These are phyloP conservation scores for Penicillium sp. DNA, from an alignment of 2,329 filamentous ascomycete genomes.

Conservation along the genomic window DNA sequence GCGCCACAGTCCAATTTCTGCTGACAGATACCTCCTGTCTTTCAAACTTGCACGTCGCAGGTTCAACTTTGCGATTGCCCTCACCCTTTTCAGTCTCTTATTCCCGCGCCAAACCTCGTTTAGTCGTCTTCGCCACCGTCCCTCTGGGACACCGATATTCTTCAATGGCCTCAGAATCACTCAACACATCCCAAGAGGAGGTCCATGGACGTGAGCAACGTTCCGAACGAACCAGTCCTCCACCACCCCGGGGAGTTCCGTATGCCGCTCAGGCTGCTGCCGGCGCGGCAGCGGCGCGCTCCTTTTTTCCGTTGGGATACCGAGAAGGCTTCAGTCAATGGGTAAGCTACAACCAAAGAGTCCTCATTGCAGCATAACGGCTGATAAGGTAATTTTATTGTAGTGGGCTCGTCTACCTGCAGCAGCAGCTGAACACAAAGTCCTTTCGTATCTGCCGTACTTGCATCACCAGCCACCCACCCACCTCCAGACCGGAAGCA, in stretches of 20 bases:
- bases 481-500: slow-evolving; percentile 61
- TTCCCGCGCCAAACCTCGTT: background rate
- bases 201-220: slow-evolving; percentile 21
- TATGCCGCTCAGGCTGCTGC: slow-evolving; percentile 34
- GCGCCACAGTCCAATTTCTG: slow-evolving; percentile 9
- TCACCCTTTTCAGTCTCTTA: background rate
- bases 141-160: slow-evolving; percentile 19
- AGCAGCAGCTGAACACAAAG: slow-evolving; percentile 78
- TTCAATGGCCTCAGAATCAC: slow-evolving; percentile 40
- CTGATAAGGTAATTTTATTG: slow-evolving; percentile 18
- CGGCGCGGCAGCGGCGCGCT: slow-evolving; percentile 31
- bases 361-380: slow-evolving; percentile 5
- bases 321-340: slow-evolving; percentile 91
- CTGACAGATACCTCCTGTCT: slow-evolving; percentile 8
- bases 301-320: slow-evolving; percentile 78
- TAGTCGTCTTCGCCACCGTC: slow-evolving; percentile 15
- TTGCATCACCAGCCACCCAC: slow-evolving; percentile 66
- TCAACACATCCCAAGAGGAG: slow-evolving; percentile 34
- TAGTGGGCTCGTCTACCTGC: slow-evolving; percentile 87
- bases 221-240: slow-evolving; percentile 17
- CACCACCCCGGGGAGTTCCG: slow-evolving; percentile 21
- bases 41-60: slow-evolving; percentile 1
- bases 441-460: slow-evolving; percentile 82
- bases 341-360: slow-evolving; percentile 53
- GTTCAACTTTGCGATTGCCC: background rate